Evolutionary conservation across 495 filamentous ascomycete species (phyloP).

Genomic region (Penicillium steckii): DNA sequence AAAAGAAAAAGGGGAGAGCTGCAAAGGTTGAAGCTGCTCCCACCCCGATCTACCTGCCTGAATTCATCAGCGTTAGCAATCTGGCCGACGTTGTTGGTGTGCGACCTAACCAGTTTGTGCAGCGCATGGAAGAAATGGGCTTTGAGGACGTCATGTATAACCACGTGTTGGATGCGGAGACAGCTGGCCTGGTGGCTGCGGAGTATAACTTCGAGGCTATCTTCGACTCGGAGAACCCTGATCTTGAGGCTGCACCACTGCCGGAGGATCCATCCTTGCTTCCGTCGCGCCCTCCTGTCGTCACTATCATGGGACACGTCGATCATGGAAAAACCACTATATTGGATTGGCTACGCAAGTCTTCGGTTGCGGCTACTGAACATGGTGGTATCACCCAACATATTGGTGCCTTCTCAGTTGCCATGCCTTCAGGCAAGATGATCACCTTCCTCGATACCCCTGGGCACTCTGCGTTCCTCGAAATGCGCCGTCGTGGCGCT

Average conservation of each 20-base stretch:
- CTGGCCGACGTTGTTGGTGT: conserved; percentile 77
- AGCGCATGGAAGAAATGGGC: conserved; percentile 68
- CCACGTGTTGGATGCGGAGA: conserved; percentile 85
- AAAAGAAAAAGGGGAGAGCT: conserved; percentile 44
- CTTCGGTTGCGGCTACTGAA: conserved; percentile 84
- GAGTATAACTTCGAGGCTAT: conserved; percentile 94
- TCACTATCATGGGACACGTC: conserved; percentile 99
- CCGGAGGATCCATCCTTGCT: conserved; percentile 68
- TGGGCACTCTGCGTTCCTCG: conserved; percentile 91
- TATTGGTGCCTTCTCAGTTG: conserved; percentile 97
- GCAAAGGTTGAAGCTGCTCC: conserved; percentile 36
- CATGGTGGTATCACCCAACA: conserved; percentile 98
- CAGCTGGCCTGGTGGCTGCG: conserved; percentile 82
- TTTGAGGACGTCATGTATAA: conserved; percentile 79
- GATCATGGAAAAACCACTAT: conserved; percentile 99
- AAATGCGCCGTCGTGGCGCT: conserved; percentile 94
- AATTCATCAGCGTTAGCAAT: conserved; percentile 85
- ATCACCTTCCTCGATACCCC: conserved; percentile 98
- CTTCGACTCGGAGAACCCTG: conserved; percentile 65
- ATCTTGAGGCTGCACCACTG: conserved; percentile 68
- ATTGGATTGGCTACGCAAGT: conserved; percentile 90
- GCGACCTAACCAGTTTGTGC: conserved; percentile 67
- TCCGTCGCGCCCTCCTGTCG: conserved; percentile 81
- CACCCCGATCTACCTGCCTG: conserved; percentile 75
- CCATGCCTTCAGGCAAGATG: conserved; percentile 76